phyloP scores from a whole-genome alignment of 1,284 basidiomycete genomes.

The Baeospora myosura region DNA sequence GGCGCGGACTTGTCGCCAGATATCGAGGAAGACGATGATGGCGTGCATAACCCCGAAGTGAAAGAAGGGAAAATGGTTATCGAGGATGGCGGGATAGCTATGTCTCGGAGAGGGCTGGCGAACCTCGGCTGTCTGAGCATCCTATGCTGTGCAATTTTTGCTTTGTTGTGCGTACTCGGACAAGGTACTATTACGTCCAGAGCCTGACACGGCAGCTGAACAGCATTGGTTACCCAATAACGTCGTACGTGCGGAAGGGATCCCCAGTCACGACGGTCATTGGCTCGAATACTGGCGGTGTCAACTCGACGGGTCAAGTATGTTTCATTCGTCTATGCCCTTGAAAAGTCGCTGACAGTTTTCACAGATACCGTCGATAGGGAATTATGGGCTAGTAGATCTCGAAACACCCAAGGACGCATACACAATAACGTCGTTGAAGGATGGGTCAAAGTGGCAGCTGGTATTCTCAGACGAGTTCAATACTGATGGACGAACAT shows the following conservation, averaged over 20 bases:
- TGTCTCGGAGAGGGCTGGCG: constrained; percentile 43
- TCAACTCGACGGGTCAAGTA: constrained; percentile 56
- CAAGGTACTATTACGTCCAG: neutral
- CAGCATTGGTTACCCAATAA: constrained; percentile 47
- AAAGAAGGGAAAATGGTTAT: neutral
- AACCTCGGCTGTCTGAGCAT: constrained; percentile 61
- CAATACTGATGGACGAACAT: constrained; percentile 59
- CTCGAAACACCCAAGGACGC: constrained; percentile 51
- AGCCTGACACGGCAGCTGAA: too few relatives aligned
- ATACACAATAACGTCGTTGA: constrained; percentile 42
- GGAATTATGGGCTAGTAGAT: constrained; percentile 59
- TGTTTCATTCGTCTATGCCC: constrained; percentile 4
- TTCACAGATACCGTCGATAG: constrained; percentile 15
- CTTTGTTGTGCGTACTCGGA: constrained; percentile 38
- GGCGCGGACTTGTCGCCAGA: constrained; percentile 12
- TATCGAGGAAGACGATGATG: constrained; percentile 13
- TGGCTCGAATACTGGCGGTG: constrained; percentile 67
- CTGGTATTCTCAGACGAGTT: constrained; percentile 78
- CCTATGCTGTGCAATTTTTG: constrained; percentile 37
- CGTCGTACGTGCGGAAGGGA: constrained; percentile 33
- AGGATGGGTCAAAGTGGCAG: constrained; percentile 36
- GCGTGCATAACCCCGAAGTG: constrained; percentile 11
- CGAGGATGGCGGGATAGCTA: constrained; percentile 24
- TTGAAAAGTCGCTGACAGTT: constrained; percentile 13
- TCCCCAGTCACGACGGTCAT: constrained; percentile 22